These are phyloP conservation scores for Xerophyta viscosa DNA, from an alignment of 106 monocot genomes.

Conservation along the genomic window DNA sequence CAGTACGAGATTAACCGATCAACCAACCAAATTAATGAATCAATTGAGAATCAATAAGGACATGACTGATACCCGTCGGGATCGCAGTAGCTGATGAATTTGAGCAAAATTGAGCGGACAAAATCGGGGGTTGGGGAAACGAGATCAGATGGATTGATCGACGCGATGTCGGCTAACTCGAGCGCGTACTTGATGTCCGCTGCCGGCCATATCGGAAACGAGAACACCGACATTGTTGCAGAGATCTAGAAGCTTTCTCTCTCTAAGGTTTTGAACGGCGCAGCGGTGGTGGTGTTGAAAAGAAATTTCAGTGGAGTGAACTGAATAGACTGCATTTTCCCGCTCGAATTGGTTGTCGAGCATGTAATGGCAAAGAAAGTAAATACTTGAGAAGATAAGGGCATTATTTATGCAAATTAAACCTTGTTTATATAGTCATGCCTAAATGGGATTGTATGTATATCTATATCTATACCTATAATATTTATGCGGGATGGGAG, in stretches of 20 bases:
- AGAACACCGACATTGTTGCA: constrained; percentile 24
- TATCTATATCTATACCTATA: too few relatives aligned
- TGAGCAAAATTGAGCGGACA: constrained; percentile 23
- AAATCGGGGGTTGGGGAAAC: constrained; percentile 26
- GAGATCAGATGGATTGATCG: constrained; percentile 22
- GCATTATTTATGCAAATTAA: too few relatives aligned
- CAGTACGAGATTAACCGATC: background rate
- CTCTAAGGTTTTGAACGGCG: background rate
- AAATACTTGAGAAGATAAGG: too few relatives aligned
- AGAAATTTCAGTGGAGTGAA: too few relatives aligned
- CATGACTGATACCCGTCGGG: constrained; percentile 17
- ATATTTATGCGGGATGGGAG: too few relatives aligned
- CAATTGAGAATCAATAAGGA: background rate
- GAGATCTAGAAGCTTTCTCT: constrained; percentile 5
- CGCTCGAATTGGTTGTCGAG: too few relatives aligned
- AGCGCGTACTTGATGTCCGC: constrained; percentile 24
- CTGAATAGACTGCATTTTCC: too few relatives aligned
- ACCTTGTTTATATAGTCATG: too few relatives aligned
- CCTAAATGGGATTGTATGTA: too few relatives aligned
- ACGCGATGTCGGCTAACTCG: constrained; percentile 13
- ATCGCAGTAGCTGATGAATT: constrained; percentile 35
- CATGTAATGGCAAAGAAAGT: too few relatives aligned
- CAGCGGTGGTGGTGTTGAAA: too few relatives aligned
- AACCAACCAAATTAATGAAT: background rate
- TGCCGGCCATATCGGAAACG: constrained; percentile 20